Percentiles rank a stretch among this genome's conserved stretches.
Conservation (phyloP, 441 rosid species). For the Aleurites moluccanus region DNA sequence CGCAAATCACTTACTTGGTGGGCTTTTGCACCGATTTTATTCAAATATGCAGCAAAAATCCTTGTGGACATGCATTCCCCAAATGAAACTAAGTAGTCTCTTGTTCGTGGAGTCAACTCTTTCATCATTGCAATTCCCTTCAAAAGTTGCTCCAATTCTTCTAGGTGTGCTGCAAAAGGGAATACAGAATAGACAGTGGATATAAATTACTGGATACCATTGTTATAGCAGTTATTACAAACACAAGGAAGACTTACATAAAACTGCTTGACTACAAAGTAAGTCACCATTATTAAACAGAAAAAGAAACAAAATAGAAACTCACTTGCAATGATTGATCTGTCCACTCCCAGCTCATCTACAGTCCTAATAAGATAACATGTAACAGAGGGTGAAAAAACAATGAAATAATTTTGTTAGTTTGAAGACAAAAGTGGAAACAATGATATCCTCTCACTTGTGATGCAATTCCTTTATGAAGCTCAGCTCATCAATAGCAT, state of each 20-base stretch:
- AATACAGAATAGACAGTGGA: neutral
- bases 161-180: constrained; percentile 59
- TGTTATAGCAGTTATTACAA: neutral
- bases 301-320: constrained; percentile 13
- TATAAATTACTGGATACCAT: neutral
- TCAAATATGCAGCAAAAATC: constrained; percentile 88
- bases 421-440: constrained; percentile 1
- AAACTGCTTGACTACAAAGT: neutral
- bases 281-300: neutral
- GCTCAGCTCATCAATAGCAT: constrained; percentile 61
- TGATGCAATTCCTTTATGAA: constrained; percentile 67
- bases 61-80: constrained; percentile 99
- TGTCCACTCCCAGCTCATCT: constrained; percentile 68
- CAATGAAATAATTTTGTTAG: constrained; percentile 11
- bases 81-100: constrained; percentile 87
- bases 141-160: constrained; percentile 78
- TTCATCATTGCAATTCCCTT: constrained; percentile 97
- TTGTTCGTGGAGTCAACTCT: constrained; percentile 82
- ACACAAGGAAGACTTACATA: neutral
- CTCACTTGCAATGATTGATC: constrained; percentile 62
- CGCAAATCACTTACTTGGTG: constrained; percentile 58
- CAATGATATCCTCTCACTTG: constrained; percentile 36
- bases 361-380: constrained; percentile 58
- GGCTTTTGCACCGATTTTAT: constrained; percentile 76
- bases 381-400: constrained; percentile 15